A percentile compares a stretch with the other conserved stretches of the same genome.
Conservation (phyloP, 345 rosid species). For the Salix dunnii region DNA sequence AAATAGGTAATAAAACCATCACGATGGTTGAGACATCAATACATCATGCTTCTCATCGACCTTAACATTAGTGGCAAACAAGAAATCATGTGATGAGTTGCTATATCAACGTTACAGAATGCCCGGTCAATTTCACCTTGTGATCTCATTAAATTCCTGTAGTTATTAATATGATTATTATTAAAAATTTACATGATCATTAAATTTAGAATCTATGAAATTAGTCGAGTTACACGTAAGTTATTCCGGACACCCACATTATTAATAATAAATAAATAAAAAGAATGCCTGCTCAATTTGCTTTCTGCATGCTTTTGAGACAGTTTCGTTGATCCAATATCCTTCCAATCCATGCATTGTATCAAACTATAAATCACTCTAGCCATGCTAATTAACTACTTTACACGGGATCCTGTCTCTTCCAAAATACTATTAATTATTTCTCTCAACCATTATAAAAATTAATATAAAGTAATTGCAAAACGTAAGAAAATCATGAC, state of each 20-base stretch:
- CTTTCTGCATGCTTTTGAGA: not conserved
- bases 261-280: too few species aligned
- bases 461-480: too few species aligned
- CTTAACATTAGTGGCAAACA: conserved; percentile 13
- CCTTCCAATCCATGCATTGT: not conserved
- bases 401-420: too few species aligned
- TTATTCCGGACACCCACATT: too few species aligned
- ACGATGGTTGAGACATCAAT: not conserved
- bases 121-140: not conserved
- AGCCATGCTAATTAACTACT: not conserved
- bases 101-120: conserved; percentile 1
- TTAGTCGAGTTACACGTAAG: too few species aligned
- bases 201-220: too few species aligned
- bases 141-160: too few species aligned
- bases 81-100: not conserved
- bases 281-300: not conserved
- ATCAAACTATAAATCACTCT: not conserved
- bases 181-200: too few species aligned
- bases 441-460: too few species aligned
- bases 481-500: not conserved
- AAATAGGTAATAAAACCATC: too few species aligned
- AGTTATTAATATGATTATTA: too few species aligned
- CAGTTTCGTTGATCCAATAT: not conserved
- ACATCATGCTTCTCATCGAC: not conserved
- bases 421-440: too few species aligned